Base-by-base conservation (phyloP, 257 asterid genomes). In the Capsicum pubescens region DNA sequence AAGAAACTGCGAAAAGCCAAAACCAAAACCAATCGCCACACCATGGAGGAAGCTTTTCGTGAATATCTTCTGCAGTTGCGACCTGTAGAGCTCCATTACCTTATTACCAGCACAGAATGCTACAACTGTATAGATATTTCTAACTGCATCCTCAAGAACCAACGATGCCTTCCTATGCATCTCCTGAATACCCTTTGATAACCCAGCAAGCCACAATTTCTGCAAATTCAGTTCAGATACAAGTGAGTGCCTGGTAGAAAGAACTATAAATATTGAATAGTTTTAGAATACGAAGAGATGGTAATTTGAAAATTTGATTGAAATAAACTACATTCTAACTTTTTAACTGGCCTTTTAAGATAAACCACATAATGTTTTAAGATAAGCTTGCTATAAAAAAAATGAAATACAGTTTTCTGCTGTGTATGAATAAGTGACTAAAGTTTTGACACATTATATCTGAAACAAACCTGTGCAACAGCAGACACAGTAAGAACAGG, bases 151-250 rank as follows among this genome's bases (percentile, higher is more conserved):
- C 90, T 97, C 99, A 81, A 97, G 92, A 64, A 95, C 99, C 88
- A 97, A 89, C 55, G 99, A 97, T 83, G 99, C 99, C 90, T 95
- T 97, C 92, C 99, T 90, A 69, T 97, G 99, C 99, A 97, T 97
- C 90, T 97, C 99, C 88, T 97, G 99, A 79, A 97, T 95, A 84
- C 99, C 99, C 88, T 94, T 97, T 10, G 99, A 97, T 88, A 97
- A 97, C 85, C 99, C 99, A 90, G 98, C 98, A 83, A 97, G 99
- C 99, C 99, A 97, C 87, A 97, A 87, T 93, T 95, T 97, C 99
- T 97, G 97, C 83, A 90, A 68, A 57, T 83, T 10, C 56, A 69
- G 58, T 68, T 56, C 72, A 55, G 63, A 76, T 52, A 44, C 63
- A 76, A 12, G 61, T 52, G 63, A 76, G 81, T 50, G 81, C 63